A percentile compares a stretch with the other conserved stretches of the same genome.
phyloP scores from a whole-genome alignment of 106 monocot genomes.

The Allium sativum region DNA sequence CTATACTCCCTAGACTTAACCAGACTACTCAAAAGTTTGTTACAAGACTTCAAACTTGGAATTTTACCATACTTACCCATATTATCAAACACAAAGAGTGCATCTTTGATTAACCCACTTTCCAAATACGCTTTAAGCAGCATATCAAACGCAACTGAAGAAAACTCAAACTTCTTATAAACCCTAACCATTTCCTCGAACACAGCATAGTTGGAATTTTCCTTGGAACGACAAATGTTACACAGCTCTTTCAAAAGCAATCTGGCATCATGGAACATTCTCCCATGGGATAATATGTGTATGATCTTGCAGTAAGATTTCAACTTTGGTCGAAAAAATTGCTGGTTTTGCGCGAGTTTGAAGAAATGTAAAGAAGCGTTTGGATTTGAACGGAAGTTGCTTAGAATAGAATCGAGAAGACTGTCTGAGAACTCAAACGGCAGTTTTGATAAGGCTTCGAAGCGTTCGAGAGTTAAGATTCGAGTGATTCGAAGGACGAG shows the following conservation, averaged over 20 bases:
- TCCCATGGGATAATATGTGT: slow-evolving; percentile 52
- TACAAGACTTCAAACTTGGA: slow-evolving; percentile 77
- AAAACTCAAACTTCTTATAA: slow-evolving; percentile 68
- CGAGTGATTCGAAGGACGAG: slow-evolving; percentile 56
- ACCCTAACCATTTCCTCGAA: slow-evolving; percentile 50
- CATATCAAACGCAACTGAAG: slow-evolving; percentile 64
- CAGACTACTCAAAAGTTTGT: slow-evolving; percentile 45
- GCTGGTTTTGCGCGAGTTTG: slow-evolving; percentile 29
- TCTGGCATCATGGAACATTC: slow-evolving; percentile 50
- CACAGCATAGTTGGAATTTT: slow-evolving; percentile 15
- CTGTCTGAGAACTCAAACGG: slow-evolving; percentile 50
- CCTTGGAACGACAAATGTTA: too few relatives aligned
- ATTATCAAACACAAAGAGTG: slow-evolving; percentile 78
- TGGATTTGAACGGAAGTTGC: slow-evolving; percentile 56
- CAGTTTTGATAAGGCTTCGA: slow-evolving; percentile 49
- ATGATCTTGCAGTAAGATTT: slow-evolving; percentile 45
- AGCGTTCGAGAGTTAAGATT: slow-evolving; percentile 65
- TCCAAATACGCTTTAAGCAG: slow-evolving; percentile 60
- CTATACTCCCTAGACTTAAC: slow-evolving; percentile 30
- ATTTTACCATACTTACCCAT: slow-evolving; percentile 57
- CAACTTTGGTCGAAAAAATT: slow-evolving; percentile 32
- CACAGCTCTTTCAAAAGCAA: slow-evolving; percentile 29
- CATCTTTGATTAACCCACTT: slow-evolving; percentile 27
- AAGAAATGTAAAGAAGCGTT: slow-evolving; percentile 59
- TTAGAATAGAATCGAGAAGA: slow-evolving; percentile 57